Percentiles rank a stretch among this genome's conserved stretches.
These are phyloP conservation scores for Echinosophora koreensis DNA, from an alignment of 306 rosid genomes.

Conservation along the genomic window DNA sequence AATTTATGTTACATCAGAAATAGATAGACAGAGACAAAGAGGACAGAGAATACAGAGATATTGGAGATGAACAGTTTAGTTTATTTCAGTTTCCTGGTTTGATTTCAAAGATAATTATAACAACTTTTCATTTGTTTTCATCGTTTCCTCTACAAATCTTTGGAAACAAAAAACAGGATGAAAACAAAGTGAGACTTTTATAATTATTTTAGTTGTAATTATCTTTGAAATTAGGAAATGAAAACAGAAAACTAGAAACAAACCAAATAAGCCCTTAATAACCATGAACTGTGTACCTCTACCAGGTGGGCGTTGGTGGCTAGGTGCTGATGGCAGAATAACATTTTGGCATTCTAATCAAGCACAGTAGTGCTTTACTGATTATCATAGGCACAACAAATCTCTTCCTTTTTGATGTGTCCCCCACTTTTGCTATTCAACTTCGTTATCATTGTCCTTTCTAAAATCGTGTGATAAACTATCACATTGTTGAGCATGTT, in stretches of 20 bases:
- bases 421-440: conserved; percentile 35
- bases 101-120: no score
- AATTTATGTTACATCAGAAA: not conserved
- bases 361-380: not conserved
- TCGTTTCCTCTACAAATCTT: no score
- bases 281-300: not conserved
- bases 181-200: no score
- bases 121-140: no score
- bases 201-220: no score
- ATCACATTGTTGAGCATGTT: not conserved
- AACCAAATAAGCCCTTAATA: not conserved
- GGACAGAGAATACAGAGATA: not conserved
- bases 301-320: no score
- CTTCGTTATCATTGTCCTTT: conserved; percentile 26
- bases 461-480: conserved; percentile 1
- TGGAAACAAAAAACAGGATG: not conserved
- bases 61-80: no score
- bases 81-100: no score
- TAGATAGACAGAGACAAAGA: conserved; percentile 13
- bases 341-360: conserved; percentile 21
- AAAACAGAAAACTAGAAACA: no score
- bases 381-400: not conserved
- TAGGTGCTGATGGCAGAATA: conserved; percentile 23
- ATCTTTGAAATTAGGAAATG: no score
- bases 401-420: conserved; percentile 1